Conservation (phyloP, 768 basidiomycete genomes). For the Suillus alpinus region DNA sequence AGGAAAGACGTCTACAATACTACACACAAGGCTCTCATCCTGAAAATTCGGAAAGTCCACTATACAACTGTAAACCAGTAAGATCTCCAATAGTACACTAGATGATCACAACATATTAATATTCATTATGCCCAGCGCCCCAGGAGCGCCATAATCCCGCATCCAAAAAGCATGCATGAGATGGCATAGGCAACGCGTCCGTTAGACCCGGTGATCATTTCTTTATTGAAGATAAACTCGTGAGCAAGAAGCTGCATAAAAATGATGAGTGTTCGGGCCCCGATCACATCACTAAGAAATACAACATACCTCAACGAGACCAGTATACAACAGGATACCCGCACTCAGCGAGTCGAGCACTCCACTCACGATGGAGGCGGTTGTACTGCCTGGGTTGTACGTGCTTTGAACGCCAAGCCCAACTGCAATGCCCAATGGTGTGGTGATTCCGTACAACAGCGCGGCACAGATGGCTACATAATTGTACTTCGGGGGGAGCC, state of each 20-base stretch:
- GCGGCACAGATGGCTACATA: constrained; percentile 62
- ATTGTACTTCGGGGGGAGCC: constrained; percentile 50
- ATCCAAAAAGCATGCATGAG: constrained; percentile 74
- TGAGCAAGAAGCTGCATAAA: constrained; percentile 78
- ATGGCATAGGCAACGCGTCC: constrained; percentile 69
- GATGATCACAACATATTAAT: not conserved
- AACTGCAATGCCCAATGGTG: constrained; percentile 84
- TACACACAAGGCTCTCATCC: too few relatives aligned
- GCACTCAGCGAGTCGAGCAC: constrained; percentile 81
- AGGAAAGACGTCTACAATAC: too few relatives aligned
- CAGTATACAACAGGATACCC: constrained; percentile 87
- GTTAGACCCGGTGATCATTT: constrained; percentile 74
- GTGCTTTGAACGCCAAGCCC: constrained; percentile 74
- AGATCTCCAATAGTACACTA: not conserved
- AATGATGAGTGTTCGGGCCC: constrained; percentile 3
- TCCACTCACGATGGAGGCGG: constrained; percentile 80
- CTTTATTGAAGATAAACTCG: constrained; percentile 88
- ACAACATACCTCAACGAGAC: constrained; percentile 69
- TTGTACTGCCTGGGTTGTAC: constrained; percentile 79
- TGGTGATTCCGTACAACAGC: constrained; percentile 69
- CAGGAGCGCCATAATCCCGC: constrained; percentile 84
- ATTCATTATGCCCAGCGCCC: constrained; percentile 79
- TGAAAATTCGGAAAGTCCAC: too few relatives aligned
- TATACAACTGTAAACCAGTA: not conserved
- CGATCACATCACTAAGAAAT: not conserved